Percentiles rank a stretch among this genome's conserved stretches.
phyloP scores from a whole-genome alignment of 2,329 filamentous ascomycete species.

The Fusarium secorum region DNA sequence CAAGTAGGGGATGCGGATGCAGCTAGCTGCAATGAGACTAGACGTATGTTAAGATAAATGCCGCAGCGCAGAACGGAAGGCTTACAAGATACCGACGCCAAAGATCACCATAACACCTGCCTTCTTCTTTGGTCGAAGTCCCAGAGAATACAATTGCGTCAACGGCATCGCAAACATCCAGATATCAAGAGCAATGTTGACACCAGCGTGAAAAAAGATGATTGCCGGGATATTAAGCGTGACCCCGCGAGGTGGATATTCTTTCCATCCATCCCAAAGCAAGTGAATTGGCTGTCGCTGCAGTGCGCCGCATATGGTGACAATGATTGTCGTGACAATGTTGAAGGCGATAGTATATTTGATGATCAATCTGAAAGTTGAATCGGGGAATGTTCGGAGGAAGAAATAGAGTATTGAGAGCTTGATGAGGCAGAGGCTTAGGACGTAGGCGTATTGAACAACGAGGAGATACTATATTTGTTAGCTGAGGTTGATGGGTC shows the following conservation, averaged over 20 bases:
- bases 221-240: neutral
- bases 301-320: neutral
- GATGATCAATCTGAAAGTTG: neutral
- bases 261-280: constrained; percentile 1
- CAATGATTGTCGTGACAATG: neutral
- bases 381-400: neutral
- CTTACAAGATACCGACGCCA: constrained; percentile 1
- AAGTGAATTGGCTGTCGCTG: neutral
- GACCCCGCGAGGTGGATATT: neutral
- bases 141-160: neutral
- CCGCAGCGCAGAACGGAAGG: fast-evolving
- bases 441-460: neutral
- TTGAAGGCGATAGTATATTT: neutral
- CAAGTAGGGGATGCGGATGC: neutral
- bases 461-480: neutral
- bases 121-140: neutral
- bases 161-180: constrained; percentile 7
- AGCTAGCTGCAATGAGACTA: constrained; percentile 9
- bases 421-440: constrained; percentile 1
- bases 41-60: neutral
- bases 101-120: neutral
- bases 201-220: neutral
- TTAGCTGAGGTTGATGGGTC: fast-evolving
- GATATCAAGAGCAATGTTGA: neutral
- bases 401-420: constrained; percentile 9